These are phyloP conservation scores for Suillus sp. DNA, from an alignment of 768 basidiomycete genomes.

Conservation along the genomic window DNA sequence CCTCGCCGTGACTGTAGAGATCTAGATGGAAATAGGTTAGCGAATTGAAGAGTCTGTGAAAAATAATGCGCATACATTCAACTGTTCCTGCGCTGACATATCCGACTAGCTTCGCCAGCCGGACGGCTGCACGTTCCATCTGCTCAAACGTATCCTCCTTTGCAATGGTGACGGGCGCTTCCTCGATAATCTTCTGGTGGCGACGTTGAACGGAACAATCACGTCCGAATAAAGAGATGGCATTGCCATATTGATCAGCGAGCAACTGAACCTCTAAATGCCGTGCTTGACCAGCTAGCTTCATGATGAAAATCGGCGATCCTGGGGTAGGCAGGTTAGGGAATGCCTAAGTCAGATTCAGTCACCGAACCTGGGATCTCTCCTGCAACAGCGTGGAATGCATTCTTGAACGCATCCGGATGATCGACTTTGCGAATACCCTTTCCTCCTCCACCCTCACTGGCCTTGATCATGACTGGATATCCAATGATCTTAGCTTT, in stretches of 20 bases:
- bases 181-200: slow-evolving; percentile 99
- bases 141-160: slow-evolving; percentile 88
- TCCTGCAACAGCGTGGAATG: slow-evolving; percentile 89
- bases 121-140: slow-evolving; percentile 99
- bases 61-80: slow-evolving; percentile 67
- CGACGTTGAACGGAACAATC: slow-evolving; percentile 99
- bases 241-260: slow-evolving; percentile 99
- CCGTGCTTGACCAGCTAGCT: slow-evolving; percentile 95
- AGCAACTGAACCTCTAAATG: slow-evolving; percentile 98
- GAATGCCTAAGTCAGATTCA: slow-evolving; percentile 10
- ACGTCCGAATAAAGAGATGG: slow-evolving; percentile 97
- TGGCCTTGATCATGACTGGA: slow-evolving; percentile 99
- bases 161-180: slow-evolving; percentile 98
- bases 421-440: slow-evolving; percentile 95
- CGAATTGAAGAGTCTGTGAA: slow-evolving; percentile 13
- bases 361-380: slow-evolving; percentile 84
- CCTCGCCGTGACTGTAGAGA: slow-evolving; percentile 91
- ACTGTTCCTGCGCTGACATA: slow-evolving; percentile 99
- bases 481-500: slow-evolving; percentile 89
- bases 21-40: slow-evolving; percentile 47
- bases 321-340: slow-evolving; percentile 45
- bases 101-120: slow-evolving; percentile 97
- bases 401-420: slow-evolving; percentile 88
- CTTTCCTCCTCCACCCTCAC: slow-evolving; percentile 98
- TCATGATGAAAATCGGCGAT: slow-evolving; percentile 99